These are phyloP conservation scores for Pseudopyricularia cyperi DNA, from an alignment of 2,329 filamentous ascomycete genomes.

Conservation along the genomic window DNA sequence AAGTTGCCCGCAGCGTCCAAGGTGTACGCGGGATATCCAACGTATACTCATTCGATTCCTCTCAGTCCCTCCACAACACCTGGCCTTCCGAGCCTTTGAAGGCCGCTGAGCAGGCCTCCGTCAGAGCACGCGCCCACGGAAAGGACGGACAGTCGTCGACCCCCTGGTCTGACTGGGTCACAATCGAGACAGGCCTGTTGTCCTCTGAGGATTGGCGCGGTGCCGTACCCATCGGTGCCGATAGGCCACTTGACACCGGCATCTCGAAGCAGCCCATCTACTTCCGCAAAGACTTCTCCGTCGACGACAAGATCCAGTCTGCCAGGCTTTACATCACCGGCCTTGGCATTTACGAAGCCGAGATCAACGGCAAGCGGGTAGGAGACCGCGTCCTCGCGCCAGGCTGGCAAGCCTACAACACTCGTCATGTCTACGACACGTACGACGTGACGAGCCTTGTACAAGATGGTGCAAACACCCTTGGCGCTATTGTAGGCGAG, in stretches of 20 bases:
- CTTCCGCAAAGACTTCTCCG: slow-evolving; percentile 8
- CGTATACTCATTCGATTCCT: slow-evolving; percentile 3
- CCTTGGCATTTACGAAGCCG: slow-evolving; percentile 19
- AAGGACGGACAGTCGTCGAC: background rate
- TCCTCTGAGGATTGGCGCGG: slow-evolving; percentile 4
- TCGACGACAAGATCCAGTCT: background rate
- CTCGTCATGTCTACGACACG: slow-evolving; percentile 25
- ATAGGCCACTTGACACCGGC: background rate
- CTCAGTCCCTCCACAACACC: slow-evolving; percentile 18
- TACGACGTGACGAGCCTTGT: slow-evolving; percentile 25
- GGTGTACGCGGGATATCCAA: background rate
- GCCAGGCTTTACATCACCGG: slow-evolving; percentile 22
- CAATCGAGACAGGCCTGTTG: slow-evolving; percentile 8
- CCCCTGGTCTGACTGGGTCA: slow-evolving; percentile 8
- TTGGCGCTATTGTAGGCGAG: slow-evolving; percentile 27
- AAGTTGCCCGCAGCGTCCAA: slow-evolving; percentile 2
- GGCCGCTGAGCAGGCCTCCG: slow-evolving; percentile 5
- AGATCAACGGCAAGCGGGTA: slow-evolving; percentile 20
- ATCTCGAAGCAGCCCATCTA: slow-evolving; percentile 6
- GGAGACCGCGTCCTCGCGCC: slow-evolving; percentile 20
- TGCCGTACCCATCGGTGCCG: slow-evolving; percentile 3
- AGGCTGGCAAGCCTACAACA: slow-evolving; percentile 27
- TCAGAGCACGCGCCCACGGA: slow-evolving; percentile 6
- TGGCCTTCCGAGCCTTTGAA: slow-evolving; percentile 16
- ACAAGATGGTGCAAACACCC: slow-evolving; percentile 8